phyloP scores from a whole-genome alignment of 2,329 filamentous ascomycete genomes.

The Boeremia exigua region DNA sequence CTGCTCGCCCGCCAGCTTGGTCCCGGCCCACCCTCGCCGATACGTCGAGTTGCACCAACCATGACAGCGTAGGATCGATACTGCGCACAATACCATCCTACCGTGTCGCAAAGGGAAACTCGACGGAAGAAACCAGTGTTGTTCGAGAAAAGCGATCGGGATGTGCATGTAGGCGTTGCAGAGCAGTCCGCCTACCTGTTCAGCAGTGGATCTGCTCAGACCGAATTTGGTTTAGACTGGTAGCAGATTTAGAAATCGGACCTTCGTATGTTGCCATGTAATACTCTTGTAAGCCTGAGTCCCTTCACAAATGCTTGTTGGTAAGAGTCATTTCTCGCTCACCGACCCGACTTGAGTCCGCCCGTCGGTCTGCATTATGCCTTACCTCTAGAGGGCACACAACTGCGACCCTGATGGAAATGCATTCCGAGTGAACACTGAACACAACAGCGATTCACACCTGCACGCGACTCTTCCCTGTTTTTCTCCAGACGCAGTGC shows the following conservation, averaged over 20 bases:
- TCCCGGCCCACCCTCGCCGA: background rate
- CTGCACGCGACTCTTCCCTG: conserved; percentile 12
- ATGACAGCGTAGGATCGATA: conserved; percentile 17
- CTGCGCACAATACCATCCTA: conserved; percentile 4
- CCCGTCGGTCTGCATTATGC: conserved; percentile 1
- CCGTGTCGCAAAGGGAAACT: conserved; percentile 3
- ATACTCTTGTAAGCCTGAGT: background rate
- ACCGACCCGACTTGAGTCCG: background rate
- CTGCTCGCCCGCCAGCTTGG: conserved; percentile 9
- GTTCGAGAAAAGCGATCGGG: conserved; percentile 6
- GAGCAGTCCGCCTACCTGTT: background rate
- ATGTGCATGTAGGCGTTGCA: background rate
- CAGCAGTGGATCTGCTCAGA: background rate
- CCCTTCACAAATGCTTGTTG: background rate
- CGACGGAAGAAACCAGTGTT: background rate
- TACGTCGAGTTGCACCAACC: conserved; percentile 16
- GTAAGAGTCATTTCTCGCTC: background rate
- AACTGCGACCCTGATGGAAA: background rate
- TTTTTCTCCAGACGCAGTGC: conserved; percentile 1
- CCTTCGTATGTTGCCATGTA: no score
- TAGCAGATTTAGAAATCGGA: no score
- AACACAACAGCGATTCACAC: conserved; percentile 5
- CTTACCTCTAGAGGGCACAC: conserved; percentile 6
- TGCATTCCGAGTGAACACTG: background rate
- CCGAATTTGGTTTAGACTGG: background rate